Evolutionary conservation across 2,329 filamentous ascomycete genomes (phyloP).

Genomic region (Pseudogymnoascus destructans): DNA sequence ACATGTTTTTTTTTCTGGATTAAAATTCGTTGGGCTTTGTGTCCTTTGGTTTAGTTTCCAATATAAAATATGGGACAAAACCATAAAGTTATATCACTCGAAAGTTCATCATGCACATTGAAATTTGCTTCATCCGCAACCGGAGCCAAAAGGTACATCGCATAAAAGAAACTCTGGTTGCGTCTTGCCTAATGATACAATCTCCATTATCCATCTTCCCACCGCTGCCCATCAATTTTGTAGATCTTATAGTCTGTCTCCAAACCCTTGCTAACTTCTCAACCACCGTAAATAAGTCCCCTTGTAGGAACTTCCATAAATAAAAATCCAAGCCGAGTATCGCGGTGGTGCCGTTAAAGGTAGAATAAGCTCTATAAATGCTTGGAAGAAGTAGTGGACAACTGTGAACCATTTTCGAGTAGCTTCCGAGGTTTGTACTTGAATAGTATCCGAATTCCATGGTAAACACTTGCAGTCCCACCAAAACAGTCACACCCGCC

Average conservation of each 20-base stretch:
- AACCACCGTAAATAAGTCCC: not conserved
- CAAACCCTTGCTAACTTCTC: not conserved
- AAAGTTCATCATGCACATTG: not conserved
- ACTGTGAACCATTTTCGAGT: not conserved
- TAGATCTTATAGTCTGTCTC: not conserved
- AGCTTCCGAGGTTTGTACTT: not conserved
- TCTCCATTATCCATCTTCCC: not conserved
- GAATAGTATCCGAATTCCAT: not conserved
- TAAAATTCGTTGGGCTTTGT: not conserved
- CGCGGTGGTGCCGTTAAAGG: not conserved
- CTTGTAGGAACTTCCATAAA: not conserved
- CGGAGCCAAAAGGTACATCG: not conserved
- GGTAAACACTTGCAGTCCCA: not conserved
- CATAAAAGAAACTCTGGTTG: constrained; percentile 5
- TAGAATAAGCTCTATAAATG: not conserved
- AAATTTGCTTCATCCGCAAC: not conserved
- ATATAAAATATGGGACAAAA: not conserved
- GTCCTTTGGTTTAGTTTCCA: not conserved
- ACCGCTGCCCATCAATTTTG: not conserved
- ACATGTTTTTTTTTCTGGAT: not conserved
- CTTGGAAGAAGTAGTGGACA: no score
- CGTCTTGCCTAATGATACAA: not conserved
- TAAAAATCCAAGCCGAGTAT: not conserved
- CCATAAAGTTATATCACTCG: not conserved
- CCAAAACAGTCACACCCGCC: not conserved